A percentile compares a stretch with the other conserved stretches of the same genome.
phyloP scores from a whole-genome alignment of 495 filamentous ascomycete species.

The Hypoxylon crocopeplum region DNA sequence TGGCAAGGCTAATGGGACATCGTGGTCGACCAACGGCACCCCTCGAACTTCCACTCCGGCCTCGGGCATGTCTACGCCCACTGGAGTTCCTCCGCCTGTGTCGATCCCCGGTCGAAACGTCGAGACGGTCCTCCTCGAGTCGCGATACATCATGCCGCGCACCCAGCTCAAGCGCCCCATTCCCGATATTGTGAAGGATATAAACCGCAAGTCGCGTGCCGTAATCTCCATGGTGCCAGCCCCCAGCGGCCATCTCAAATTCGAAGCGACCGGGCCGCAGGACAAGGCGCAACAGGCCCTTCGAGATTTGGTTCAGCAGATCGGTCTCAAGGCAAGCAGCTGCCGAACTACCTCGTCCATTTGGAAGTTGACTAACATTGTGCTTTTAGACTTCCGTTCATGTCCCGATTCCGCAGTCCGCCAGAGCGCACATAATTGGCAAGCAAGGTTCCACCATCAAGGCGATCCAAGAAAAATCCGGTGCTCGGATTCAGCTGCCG shows the following conservation, averaged over 20 bases:
- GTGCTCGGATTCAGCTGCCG: conserved; percentile 87
- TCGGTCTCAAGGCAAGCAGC: conserved; percentile 77
- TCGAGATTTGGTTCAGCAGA: conserved; percentile 81
- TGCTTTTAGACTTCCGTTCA: conserved; percentile 68
- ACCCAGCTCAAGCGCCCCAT: conserved; percentile 82
- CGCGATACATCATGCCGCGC: conserved; percentile 73
- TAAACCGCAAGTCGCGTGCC: conserved; percentile 87
- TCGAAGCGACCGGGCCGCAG: conserved; percentile 80
- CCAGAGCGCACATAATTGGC: conserved; percentile 88
- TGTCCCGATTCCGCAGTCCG: conserved; percentile 80
- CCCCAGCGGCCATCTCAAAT: conserved; percentile 71
- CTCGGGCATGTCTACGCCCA: conserved; percentile 64
- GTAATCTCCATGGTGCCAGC: conserved; percentile 75
- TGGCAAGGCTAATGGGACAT: conserved; percentile 66
- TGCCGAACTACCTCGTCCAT: not conserved
- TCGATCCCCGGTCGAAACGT: conserved; percentile 78
- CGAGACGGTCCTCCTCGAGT: conserved; percentile 73
- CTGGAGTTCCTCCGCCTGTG: conserved; percentile 65
- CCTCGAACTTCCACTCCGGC: conserved; percentile 64
- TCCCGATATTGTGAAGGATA: conserved; percentile 80
- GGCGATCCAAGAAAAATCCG: conserved; percentile 80
- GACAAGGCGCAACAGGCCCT: conserved; percentile 81
- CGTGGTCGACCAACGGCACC: conserved; percentile 56
- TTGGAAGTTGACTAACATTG: conserved; percentile 18
- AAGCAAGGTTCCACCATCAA: conserved; percentile 89